Percentiles rank a stretch among this genome's conserved stretches.
Evolutionary conservation across 2,329 filamentous ascomycete species (phyloP).

Genomic region (Neoscytalidium dimidiatum): DNA sequence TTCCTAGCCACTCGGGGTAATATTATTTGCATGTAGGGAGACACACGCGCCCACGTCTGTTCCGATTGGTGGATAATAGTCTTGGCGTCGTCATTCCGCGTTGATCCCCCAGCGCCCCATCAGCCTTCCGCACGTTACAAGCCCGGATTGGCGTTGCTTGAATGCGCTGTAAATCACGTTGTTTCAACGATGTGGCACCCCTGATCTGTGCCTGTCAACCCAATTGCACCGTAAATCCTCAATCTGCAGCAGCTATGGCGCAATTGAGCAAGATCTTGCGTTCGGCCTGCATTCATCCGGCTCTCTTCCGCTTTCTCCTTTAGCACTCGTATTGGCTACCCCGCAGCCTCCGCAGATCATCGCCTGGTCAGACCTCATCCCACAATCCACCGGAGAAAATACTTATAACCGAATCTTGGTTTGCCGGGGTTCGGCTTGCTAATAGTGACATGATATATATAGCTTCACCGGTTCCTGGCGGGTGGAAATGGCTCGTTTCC

Average conservation of each 20-base stretch:
- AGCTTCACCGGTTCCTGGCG: neutral
- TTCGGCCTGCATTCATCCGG: neutral
- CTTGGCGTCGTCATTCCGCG: conserved; percentile 7
- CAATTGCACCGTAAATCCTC: neutral
- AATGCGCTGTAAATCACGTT: neutral
- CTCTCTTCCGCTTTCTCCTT: conserved; percentile 3
- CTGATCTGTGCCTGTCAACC: neutral
- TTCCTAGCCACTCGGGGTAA: neutral
- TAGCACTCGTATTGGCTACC: conserved; percentile 9
- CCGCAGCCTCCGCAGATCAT: conserved; percentile 18
- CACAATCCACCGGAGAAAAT: conserved; percentile 15
- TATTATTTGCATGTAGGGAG: conserved; percentile 1
- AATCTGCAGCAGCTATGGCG: neutral
- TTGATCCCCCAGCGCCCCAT: neutral
- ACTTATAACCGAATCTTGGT: neutral
- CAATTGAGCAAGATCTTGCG: neutral
- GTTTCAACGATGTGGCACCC: neutral
- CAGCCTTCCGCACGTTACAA: neutral
- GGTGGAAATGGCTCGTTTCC: neutral
- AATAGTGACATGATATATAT: neutral
- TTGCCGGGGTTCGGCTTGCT: neutral
- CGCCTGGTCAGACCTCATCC: conserved; percentile 12
- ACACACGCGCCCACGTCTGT: neutral
- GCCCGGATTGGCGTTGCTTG: neutral
- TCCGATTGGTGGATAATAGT: conserved; percentile 10